Percentiles rank a stretch among this genome's conserved stretches.
Conservation (phyloP, 345 rosid species). For the Raphanus sativus region DNA sequence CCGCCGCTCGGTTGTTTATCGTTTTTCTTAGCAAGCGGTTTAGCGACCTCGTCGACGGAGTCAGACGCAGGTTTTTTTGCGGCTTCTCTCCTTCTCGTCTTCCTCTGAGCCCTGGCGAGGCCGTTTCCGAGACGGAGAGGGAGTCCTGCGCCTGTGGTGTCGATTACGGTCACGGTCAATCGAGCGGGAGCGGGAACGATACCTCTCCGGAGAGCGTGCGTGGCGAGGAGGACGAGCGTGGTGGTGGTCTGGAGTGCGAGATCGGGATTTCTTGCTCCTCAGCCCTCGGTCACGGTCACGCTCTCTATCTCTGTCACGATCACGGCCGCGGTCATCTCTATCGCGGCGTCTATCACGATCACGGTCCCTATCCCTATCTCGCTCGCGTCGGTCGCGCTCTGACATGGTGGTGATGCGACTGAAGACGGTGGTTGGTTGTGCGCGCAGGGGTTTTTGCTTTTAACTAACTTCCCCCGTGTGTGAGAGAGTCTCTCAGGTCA, state of each 20-base stretch:
- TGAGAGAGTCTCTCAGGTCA: not conserved
- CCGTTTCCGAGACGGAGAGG: conserved; percentile 57
- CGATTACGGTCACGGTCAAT: conserved; percentile 56
- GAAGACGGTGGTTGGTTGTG: not conserved
- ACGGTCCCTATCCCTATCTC: conserved; percentile 31
- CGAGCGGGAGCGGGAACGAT: conserved; percentile 55
- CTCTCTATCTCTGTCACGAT: conserved; percentile 17
- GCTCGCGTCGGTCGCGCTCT: conserved; percentile 36
- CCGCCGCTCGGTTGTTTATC: conserved; percentile 19
- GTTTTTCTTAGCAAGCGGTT: conserved; percentile 50
- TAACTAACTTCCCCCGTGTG: not conserved
- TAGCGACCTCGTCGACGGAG: conserved; percentile 59
- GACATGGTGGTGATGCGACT: conserved; percentile 34
- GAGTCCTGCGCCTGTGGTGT: conserved; percentile 55
- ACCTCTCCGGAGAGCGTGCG: conserved; percentile 53
- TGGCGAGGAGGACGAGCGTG: conserved; percentile 55
- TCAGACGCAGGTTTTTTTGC: conserved; percentile 55
- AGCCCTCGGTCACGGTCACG: conserved; percentile 44
- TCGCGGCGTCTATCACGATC: conserved; percentile 5
- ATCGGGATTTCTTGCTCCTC: conserved; percentile 60
- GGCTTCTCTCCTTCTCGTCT: conserved; percentile 50
- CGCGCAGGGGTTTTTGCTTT: conserved; percentile 12
- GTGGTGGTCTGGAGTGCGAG: conserved; percentile 66
- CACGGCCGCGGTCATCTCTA: conserved; percentile 30
- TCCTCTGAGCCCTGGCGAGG: conserved; percentile 40